phyloP scores from a whole-genome alignment of 2,329 filamentous ascomycete genomes.

The Alternaria solani region DNA sequence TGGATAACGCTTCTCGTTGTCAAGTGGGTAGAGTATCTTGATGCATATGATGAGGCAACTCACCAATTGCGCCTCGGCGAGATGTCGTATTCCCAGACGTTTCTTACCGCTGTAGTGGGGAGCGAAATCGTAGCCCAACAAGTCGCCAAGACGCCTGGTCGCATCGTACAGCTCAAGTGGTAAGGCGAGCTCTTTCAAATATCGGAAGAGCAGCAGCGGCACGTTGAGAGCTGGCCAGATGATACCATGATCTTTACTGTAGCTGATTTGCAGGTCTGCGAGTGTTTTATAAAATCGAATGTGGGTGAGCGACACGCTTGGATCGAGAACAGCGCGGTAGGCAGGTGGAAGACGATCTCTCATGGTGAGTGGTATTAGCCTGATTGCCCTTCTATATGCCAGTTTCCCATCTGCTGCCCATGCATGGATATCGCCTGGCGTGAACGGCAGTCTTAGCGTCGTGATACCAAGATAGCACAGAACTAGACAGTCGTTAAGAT shows the following conservation, averaged over 20 bases:
- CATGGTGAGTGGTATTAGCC: constrained; percentile 69
- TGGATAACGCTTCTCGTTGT: constrained; percentile 63
- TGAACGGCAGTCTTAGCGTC: constrained; percentile 78
- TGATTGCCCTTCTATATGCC: constrained; percentile 71
- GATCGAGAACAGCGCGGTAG: constrained; percentile 68
- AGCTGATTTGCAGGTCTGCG: constrained; percentile 69
- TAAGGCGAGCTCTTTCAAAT: constrained; percentile 74
- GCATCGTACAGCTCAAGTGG: constrained; percentile 74
- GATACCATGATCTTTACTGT: constrained; percentile 73
- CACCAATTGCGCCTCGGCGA: constrained; percentile 76
- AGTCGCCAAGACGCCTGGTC: constrained; percentile 64
- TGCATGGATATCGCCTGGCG: constrained; percentile 72
- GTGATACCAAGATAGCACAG: constrained; percentile 82
- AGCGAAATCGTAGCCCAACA: constrained; percentile 63
- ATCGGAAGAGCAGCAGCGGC: constrained; percentile 72
- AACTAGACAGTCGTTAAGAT: constrained; percentile 75
- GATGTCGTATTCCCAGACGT: constrained; percentile 45
- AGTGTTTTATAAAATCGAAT: constrained; percentile 71
- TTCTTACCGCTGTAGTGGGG: constrained; percentile 57
- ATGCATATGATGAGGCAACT: constrained; percentile 75
- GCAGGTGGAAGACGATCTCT: constrained; percentile 68
- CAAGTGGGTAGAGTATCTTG: constrained; percentile 82
- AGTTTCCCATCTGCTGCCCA: constrained; percentile 75
- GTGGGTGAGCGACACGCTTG: constrained; percentile 55
- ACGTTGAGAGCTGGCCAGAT: constrained; percentile 76